Conservation (phyloP, 1,139 yeast species). For the Diutina siamensis region DNA sequence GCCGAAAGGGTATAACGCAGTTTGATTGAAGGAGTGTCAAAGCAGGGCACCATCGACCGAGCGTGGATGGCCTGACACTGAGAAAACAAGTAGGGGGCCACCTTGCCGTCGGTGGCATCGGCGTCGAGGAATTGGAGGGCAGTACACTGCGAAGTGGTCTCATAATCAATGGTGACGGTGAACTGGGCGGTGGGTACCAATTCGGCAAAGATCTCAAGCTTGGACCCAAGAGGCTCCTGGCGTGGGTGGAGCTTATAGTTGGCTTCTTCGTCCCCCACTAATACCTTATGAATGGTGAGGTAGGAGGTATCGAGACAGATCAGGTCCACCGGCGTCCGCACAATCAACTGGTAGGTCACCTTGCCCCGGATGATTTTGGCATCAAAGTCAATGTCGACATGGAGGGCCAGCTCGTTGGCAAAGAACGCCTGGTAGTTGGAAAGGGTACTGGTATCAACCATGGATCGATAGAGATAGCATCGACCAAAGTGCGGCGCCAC, state of each 20-base stretch:
- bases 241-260: conserved; percentile 25
- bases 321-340: conserved; percentile 13
- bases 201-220: conserved; percentile 29
- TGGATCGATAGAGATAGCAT: too few relatives aligned
- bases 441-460: conserved; percentile 56
- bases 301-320: conserved; percentile 61
- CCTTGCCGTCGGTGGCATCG: conserved; percentile 67
- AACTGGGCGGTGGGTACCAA: conserved; percentile 12
- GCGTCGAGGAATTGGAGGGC: conserved; percentile 80
- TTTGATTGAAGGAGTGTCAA: conserved; percentile 83
- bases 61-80: conserved; percentile 92
- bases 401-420: conserved; percentile 40
- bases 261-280: conserved; percentile 25
- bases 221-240: conserved; percentile 57
- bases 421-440: conserved; percentile 55
- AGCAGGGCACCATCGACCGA: conserved; percentile 78
- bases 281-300: conserved; percentile 37
- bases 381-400: conserved; percentile 46
- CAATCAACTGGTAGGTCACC: conserved; percentile 35
- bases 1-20: conserved; percentile 50
- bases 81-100: conserved; percentile 68
- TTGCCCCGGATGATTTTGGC: conserved; percentile 40
- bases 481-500: too few relatives aligned
- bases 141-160: conserved; percentile 66
- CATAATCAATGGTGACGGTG: conserved; percentile 36